Evolutionary conservation across 139 green algal genomes (phyloP).

Genomic region (Dunaliella primolecta): DNA sequence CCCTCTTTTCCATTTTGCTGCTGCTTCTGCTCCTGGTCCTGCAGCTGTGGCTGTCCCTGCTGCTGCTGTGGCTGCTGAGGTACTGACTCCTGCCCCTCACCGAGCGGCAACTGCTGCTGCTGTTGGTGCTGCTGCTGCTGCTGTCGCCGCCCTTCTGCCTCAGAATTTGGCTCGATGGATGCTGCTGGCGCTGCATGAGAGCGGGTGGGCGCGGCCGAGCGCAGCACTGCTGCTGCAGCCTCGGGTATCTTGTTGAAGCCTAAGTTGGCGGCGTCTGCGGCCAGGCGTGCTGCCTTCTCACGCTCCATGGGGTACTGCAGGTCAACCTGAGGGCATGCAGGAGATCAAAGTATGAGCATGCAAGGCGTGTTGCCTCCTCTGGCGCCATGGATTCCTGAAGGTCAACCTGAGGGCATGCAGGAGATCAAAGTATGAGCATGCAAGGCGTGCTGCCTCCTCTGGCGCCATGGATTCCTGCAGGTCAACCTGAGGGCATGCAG

Average conservation of each 20-base stretch:
- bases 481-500: constrained; percentile 47
- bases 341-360: too few relatives aligned
- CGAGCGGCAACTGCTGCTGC: neutral
- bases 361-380: constrained; percentile 8
- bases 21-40: neutral
- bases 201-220: neutral
- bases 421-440: too few relatives aligned
- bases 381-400: constrained; percentile 57
- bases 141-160: neutral
- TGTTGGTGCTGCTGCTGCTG: neutral
- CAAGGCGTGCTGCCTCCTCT: constrained; percentile 8
- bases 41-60: neutral
- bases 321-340: constrained; percentile 47
- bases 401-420: constrained; percentile 47
- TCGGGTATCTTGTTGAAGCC: constrained; percentile 11
- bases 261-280: constrained; percentile 9
- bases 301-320: constrained; percentile 56
- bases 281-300: constrained; percentile 8
- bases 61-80: neutral
- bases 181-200: too few relatives aligned
- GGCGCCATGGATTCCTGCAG: constrained; percentile 55
- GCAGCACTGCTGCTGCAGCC: neutral
- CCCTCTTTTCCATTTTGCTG: neutral
- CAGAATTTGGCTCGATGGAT: too few relatives aligned
- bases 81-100: neutral